These are phyloP conservation scores for Plasmopara muralis DNA, from an alignment of 352 stramenopile species.

Conservation along the genomic window DNA sequence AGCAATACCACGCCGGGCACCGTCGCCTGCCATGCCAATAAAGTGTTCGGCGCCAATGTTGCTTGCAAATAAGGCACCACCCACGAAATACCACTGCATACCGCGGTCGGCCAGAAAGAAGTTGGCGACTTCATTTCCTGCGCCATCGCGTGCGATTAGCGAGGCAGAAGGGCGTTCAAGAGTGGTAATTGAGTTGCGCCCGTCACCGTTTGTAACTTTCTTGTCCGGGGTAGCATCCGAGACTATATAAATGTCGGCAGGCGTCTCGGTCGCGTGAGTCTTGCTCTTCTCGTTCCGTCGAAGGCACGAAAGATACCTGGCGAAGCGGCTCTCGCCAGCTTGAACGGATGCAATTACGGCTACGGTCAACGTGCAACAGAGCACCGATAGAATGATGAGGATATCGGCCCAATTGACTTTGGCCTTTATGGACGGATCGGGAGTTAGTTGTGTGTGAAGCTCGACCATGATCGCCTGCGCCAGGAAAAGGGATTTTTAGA, in stretches of 20 bases:
- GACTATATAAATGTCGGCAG: slow-evolving; percentile 22
- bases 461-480: slow-evolving; percentile 18
- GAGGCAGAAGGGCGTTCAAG: slow-evolving; percentile 21
- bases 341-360: slow-evolving; percentile 31
- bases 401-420: slow-evolving; percentile 32
- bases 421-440: slow-evolving; percentile 22
- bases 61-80: slow-evolving; percentile 50
- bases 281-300: slow-evolving; percentile 16
- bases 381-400: slow-evolving; percentile 26
- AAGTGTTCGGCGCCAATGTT: slow-evolving; percentile 72
- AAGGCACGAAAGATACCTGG: slow-evolving; percentile 33
- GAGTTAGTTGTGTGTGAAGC: slow-evolving; percentile 25
- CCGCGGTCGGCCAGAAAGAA: slow-evolving; percentile 61
- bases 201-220: slow-evolving; percentile 24
- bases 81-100: slow-evolving; percentile 65
- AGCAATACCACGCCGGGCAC: slow-evolving; percentile 46
- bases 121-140: slow-evolving; percentile 32
- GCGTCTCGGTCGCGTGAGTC: slow-evolving; percentile 11
- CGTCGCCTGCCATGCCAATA: slow-evolving; percentile 60
- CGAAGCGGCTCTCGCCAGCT: slow-evolving; percentile 28
- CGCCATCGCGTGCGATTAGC: slow-evolving; percentile 26
- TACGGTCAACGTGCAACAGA: slow-evolving; percentile 32
- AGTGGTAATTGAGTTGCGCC: slow-evolving; percentile 21
- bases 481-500: slow-evolving; percentile 9
- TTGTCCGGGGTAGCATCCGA: slow-evolving; percentile 22